Percentiles rank a stretch among this genome's conserved stretches.
Conservation (phyloP, 768 basidiomycete genomes). For the Strobilomyces confusus region DNA sequence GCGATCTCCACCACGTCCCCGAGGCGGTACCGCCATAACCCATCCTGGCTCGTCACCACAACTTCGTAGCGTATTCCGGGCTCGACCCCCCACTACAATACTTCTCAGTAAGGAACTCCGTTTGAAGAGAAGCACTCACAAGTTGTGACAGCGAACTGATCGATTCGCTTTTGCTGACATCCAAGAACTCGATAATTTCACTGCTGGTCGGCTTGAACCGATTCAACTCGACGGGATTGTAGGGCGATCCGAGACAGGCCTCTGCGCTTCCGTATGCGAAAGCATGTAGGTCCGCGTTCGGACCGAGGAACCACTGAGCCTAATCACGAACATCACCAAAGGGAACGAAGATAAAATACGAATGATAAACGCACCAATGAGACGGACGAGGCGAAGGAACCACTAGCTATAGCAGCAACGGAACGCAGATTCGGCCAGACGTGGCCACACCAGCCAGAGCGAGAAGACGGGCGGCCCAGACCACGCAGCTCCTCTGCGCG, state of each 20-base stretch:
- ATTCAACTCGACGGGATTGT: conserved; percentile 6
- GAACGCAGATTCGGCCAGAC: conserved; percentile 8
- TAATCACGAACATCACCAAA: background rate
- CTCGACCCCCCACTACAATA: conserved; percentile 17
- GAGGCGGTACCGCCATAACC: conserved; percentile 8
- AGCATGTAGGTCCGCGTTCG: background rate
- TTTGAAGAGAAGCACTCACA: background rate
- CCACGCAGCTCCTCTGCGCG: conserved; percentile 9
- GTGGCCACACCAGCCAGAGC: too few relatives aligned
- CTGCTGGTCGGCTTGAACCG: conserved; percentile 1
- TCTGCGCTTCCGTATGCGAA: conserved; percentile 4
- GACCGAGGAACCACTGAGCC: conserved; percentile 2
- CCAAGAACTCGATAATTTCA: conserved; percentile 16
- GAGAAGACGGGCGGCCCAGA: too few relatives aligned
- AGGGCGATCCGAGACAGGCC: conserved; percentile 2
- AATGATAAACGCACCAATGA: conserved; percentile 5
- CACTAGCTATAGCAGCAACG: conserved; percentile 5
- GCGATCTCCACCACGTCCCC: conserved; percentile 18
- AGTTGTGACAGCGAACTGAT: background rate
- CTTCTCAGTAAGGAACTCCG: background rate
- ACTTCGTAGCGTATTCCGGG: conserved; percentile 14
- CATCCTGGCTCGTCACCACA: conserved; percentile 16
- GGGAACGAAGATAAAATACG: too few relatives aligned
- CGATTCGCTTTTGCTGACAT: conserved; percentile 2
- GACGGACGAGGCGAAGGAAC: conserved; percentile 10